These are phyloP conservation scores for Pseudevernia furfuracea DNA, from an alignment of 495 filamentous ascomycete genomes.

Conservation along the genomic window DNA sequence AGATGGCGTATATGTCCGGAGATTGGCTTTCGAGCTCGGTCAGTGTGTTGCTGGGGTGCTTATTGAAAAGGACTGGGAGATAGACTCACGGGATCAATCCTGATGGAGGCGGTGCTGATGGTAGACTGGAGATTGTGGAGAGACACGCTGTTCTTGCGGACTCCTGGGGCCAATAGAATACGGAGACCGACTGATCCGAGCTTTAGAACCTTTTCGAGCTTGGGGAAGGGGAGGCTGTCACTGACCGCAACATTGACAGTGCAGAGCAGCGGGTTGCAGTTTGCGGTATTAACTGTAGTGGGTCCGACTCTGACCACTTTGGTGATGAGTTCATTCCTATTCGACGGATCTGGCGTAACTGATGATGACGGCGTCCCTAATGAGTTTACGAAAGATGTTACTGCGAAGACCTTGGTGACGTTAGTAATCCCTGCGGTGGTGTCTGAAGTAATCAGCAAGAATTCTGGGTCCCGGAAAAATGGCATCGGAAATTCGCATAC, in stretches of 20 bases:
- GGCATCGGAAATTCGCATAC: neutral
- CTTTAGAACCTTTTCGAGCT: neutral
- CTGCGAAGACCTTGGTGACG: neutral
- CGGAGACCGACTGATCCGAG: neutral
- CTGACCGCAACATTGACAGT: neutral
- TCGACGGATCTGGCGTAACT: neutral
- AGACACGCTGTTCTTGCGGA: slow-evolving; percentile 4
- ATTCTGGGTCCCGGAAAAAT: neutral
- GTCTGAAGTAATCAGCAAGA: neutral
- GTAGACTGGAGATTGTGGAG: neutral
- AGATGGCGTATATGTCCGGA: neutral
- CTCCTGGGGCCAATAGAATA: slow-evolving; percentile 1
- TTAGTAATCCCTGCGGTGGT: neutral
- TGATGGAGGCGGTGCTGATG: neutral
- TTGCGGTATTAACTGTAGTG: neutral
- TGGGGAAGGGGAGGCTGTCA: neutral
- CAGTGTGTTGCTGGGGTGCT: neutral
- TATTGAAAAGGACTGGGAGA: neutral
- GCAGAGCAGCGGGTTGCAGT: neutral
- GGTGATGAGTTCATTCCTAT: neutral
- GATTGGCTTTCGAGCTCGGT: neutral
- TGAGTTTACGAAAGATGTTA: neutral
- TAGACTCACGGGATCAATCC: neutral
- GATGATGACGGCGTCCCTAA: neutral
- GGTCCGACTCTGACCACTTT: neutral